phyloP scores from a whole-genome alignment of 2,329 filamentous ascomycete genomes.

The Ceratocystis albifundus region DNA sequence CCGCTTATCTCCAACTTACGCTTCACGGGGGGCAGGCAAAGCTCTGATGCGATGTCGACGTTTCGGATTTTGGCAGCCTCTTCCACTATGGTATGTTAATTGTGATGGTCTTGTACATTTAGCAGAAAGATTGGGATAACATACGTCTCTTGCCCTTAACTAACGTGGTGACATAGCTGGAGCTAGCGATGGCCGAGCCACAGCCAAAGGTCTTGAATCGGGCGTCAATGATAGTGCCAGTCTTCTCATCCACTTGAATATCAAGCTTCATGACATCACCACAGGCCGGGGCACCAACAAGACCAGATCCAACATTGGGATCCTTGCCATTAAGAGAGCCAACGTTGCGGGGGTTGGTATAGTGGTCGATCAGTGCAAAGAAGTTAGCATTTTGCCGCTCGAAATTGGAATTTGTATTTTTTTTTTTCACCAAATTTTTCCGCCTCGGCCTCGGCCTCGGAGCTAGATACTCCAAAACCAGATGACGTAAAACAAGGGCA shows the following conservation, averaged over 20 bases:
- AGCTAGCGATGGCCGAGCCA: conserved; percentile 86
- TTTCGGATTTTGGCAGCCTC: conserved; percentile 89
- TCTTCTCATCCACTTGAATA: conserved; percentile 78
- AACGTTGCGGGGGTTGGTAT: conserved; percentile 44
- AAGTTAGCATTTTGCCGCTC: conserved; percentile 28
- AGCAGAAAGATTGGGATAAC: not conserved
- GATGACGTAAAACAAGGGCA: not conserved
- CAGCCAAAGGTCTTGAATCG: conserved; percentile 98
- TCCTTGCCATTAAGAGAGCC: conserved; percentile 60
- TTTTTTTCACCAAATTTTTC: conserved; percentile 26
- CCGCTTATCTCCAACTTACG: conserved; percentile 41
- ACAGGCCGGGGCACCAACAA: conserved; percentile 79
- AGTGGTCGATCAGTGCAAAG: conserved; percentile 36
- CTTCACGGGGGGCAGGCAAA: conserved; percentile 80
- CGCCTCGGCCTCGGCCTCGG: not conserved
- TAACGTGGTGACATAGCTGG: conserved; percentile 90
- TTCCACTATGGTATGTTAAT: conserved; percentile 45
- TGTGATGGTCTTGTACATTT: not conserved
- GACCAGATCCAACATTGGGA: conserved; percentile 73
- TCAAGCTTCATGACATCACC: conserved; percentile 76
- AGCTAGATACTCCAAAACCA: not conserved
- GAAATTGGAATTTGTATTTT: conserved; percentile 30
- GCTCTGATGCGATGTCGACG: conserved; percentile 94
- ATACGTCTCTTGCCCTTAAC: conserved; percentile 72
- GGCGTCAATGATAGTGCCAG: conserved; percentile 81